phyloP scores from a whole-genome alignment of 331 rosid species.

The Quercus lobata region DNA sequence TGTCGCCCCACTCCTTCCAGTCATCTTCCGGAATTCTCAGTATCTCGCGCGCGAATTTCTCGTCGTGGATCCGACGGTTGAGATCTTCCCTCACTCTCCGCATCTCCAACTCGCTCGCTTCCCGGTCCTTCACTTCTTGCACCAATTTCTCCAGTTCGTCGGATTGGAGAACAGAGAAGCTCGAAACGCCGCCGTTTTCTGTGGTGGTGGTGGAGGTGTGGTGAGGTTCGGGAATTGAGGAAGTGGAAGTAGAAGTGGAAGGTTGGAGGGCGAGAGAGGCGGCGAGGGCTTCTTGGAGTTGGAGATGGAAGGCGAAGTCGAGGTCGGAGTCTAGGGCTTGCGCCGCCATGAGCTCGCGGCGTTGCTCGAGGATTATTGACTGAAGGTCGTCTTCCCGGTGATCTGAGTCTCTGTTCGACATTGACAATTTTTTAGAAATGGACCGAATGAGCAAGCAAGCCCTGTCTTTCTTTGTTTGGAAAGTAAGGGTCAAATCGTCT shows the following conservation, averaged over 20 bases:
- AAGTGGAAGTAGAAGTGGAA: conserved; percentile 32
- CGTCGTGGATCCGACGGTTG: conserved; percentile 44
- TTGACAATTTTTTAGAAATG: neutral
- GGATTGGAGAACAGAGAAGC: conserved; percentile 4
- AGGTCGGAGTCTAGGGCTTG: conserved; percentile 45
- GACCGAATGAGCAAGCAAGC: neutral
- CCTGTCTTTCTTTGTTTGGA: too few relatives aligned
- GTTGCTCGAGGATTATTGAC: conserved; percentile 26
- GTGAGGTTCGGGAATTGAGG: neutral
- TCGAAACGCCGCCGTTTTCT: neutral
- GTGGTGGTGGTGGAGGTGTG: neutral
- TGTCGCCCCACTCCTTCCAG: conserved; percentile 33
- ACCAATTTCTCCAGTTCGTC: conserved; percentile 18
- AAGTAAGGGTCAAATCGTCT: too few relatives aligned
- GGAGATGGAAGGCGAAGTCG: conserved; percentile 60
- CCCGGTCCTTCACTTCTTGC: conserved; percentile 35
- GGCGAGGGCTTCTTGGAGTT: conserved; percentile 58
- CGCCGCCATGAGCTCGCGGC: conserved; percentile 36
- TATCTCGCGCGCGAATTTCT: conserved; percentile 34
- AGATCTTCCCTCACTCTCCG: conserved; percentile 29
- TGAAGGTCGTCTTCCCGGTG: conserved; percentile 14
- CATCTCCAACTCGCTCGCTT: conserved; percentile 28
- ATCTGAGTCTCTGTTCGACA: neutral
- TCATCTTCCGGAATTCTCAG: conserved; percentile 27
- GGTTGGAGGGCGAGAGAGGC: conserved; percentile 47